Evolutionary conservation across 169 alveolate genomes (phyloP).

Genomic region (Babesia divergens): DNA sequence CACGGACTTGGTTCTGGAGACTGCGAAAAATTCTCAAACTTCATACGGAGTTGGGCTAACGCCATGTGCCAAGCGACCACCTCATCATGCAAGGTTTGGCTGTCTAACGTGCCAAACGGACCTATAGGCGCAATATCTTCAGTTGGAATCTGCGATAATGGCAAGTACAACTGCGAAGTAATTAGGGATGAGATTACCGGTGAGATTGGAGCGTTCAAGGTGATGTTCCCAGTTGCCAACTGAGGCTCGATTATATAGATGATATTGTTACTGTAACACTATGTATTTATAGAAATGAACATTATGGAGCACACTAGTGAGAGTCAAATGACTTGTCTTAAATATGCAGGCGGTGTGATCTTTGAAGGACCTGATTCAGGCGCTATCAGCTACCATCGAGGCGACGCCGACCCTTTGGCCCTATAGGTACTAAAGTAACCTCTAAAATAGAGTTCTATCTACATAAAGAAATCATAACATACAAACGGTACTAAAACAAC

Average conservation of each 20-base stretch:
- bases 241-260: no score
- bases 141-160: slow-evolving; percentile 26
- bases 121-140: slow-evolving; percentile 37
- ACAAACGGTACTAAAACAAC: background rate
- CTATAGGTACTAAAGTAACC: no score
- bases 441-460: no score
- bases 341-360: no score
- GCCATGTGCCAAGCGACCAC: slow-evolving; percentile 37
- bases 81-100: slow-evolving; percentile 4
- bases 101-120: slow-evolving; percentile 24
- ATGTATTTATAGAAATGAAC: no score
- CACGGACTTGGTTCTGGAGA: slow-evolving; percentile 11
- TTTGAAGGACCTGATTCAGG: no score
- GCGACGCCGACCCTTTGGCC: no score
- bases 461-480: background rate
- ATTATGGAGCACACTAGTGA: no score
- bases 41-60: slow-evolving; percentile 28
- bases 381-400: no score
- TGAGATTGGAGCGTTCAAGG: slow-evolving; percentile 22
- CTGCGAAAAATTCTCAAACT: background rate
- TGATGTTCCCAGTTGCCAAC: slow-evolving; percentile 19
- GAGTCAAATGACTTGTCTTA: no score
- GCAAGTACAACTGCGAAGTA: slow-evolving; percentile 7
- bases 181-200: slow-evolving; percentile 9
- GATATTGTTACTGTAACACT: no score